Conservation (phyloP, 148 eudicot genomes). For the Vaccinium macrocarpon region DNA sequence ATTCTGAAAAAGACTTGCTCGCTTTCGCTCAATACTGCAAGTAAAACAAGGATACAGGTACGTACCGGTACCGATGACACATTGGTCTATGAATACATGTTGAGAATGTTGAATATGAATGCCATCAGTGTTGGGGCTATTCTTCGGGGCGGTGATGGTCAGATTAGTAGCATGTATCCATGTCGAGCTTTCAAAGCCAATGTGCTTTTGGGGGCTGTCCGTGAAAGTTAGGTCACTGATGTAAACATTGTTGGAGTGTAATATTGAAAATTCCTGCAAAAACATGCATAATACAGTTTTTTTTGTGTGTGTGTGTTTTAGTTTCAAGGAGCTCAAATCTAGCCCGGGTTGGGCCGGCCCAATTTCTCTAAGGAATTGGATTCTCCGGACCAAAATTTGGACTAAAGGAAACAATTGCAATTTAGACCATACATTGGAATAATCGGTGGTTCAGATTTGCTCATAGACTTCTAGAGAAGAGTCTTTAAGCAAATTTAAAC, state of each 20-base stretch:
- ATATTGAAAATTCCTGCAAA: constrained; percentile 18
- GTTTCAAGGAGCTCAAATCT: too few relatives aligned
- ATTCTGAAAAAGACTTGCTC: too few relatives aligned
- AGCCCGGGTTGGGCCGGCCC: too few relatives aligned
- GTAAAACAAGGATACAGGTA: not conserved
- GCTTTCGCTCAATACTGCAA: too few relatives aligned
- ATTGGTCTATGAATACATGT: not conserved
- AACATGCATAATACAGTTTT: not conserved
- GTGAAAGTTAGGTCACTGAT: constrained; percentile 14
- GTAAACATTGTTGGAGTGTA: not conserved
- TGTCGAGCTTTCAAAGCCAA: constrained; percentile 17
- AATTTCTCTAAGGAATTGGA: too few relatives aligned
- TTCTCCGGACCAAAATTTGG: too few relatives aligned
- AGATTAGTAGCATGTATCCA: not conserved
- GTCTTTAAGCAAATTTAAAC: too few relatives aligned
- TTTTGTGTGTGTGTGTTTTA: too few relatives aligned
- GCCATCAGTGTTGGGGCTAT: constrained; percentile 22
- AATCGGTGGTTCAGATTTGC: too few relatives aligned
- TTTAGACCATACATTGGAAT: too few relatives aligned
- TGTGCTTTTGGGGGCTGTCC: constrained; percentile 21
- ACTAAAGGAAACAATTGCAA: too few relatives aligned
- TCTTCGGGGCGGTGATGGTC: constrained; percentile 12
- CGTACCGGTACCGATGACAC: constrained; percentile 10
- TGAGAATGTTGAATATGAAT: constrained; percentile 18
- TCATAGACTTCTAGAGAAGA: too few relatives aligned